phyloP scores from a whole-genome alignment of 345 rosid genomes.

The Murraya koenigii region DNA sequence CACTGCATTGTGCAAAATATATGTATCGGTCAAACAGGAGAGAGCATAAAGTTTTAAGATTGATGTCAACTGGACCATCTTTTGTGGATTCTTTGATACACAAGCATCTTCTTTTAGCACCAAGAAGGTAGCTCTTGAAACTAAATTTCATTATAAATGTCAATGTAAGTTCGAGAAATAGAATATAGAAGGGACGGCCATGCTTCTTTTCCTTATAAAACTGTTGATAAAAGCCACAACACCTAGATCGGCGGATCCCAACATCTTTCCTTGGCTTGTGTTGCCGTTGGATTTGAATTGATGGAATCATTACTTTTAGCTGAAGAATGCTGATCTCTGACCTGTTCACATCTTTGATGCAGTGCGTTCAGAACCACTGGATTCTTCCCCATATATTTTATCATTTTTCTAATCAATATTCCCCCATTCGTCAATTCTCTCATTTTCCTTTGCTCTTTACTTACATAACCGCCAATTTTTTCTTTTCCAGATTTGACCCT shows the following conservation, averaged over 20 bases:
- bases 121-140: neutral
- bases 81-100: slow-evolving; percentile 3
- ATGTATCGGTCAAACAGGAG: neutral
- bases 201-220: neutral
- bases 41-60: neutral
- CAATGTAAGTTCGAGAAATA: neutral
- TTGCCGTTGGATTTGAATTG: neutral
- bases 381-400: neutral
- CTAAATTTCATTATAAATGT: neutral
- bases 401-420: neutral
- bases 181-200: neutral
- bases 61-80: neutral
- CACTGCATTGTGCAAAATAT: neutral
- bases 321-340: neutral
- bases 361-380: neutral
- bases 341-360: neutral
- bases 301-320: neutral
- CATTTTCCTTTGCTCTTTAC: neutral
- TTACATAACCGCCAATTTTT: neutral
- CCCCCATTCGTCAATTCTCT: slow-evolving; percentile 2
- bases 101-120: neutral
- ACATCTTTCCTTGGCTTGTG: neutral
- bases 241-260: too few species aligned
- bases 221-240: neutral
- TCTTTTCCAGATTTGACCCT: neutral